phyloP scores from a whole-genome alignment of 768 basidiomycete genomes.

The Phanerodontia chrysosporium region DNA sequence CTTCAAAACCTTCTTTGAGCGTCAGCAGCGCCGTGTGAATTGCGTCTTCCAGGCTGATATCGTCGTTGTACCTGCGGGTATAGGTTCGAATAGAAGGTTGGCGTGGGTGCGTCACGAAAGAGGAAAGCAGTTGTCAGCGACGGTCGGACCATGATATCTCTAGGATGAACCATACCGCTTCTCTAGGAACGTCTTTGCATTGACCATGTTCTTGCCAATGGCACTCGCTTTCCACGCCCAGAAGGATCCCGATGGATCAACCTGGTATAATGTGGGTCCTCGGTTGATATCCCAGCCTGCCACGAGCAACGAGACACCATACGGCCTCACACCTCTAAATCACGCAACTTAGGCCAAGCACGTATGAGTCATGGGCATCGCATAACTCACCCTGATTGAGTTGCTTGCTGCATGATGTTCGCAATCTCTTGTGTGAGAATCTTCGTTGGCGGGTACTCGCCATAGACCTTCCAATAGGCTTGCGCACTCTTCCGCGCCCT shows the following conservation, averaged over 20 bases:
- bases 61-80: slow-evolving; percentile 85
- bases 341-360: slow-evolving; percentile 17
- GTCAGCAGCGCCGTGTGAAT: slow-evolving; percentile 98
- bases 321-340: slow-evolving; percentile 94
- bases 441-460: slow-evolving; percentile 95
- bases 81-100: neutral
- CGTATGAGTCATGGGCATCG: slow-evolving; percentile 2
- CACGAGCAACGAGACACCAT: slow-evolving; percentile 93
- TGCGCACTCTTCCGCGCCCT: slow-evolving; percentile 97
- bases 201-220: slow-evolving; percentile 99
- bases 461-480: slow-evolving; percentile 99
- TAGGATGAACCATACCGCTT: slow-evolving; percentile 66
- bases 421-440: slow-evolving; percentile 97
- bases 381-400: slow-evolving; percentile 85
- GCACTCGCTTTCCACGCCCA: slow-evolving; percentile 99
- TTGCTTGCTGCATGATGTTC: slow-evolving; percentile 97
- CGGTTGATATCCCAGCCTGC: slow-evolving; percentile 94
- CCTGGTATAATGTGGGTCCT: slow-evolving; percentile 97
- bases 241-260: slow-evolving; percentile 97
- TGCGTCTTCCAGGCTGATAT: slow-evolving; percentile 97
- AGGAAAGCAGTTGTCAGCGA: slow-evolving; percentile 5
- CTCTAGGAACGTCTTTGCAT: slow-evolving; percentile 98
- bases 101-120: neutral
- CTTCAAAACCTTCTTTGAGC: slow-evolving; percentile 98
- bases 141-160: neutral